Base-by-base conservation (phyloP, 345 rosid genomes). In the Salix udensis region DNA sequence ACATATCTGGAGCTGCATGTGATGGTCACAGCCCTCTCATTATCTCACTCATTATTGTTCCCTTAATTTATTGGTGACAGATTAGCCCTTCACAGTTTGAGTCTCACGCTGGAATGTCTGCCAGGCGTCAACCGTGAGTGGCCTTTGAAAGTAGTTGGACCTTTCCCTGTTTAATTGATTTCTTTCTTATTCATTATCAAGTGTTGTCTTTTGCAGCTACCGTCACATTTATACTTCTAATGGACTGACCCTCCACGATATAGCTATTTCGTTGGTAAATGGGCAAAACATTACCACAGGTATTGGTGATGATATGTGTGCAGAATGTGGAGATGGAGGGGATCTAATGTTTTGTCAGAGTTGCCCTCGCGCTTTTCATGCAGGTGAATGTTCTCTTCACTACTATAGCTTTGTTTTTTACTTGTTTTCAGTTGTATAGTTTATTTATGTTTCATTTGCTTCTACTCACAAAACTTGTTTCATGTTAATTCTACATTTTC, bases 81-180 rank as follows among this genome's bases (percentile, higher is more conserved):
- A 83, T 96, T 70, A 96, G 99, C 76, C 99, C 99, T 75, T 96
- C 99, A 2, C 99, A 96, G 77, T 96, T 96, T 81, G 99, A 96
- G 86, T 89, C 99, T 28, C 99, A 96, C 88, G 98, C 98, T 88
- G 99, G 99, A 85, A 94, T 93, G 99, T 92, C 99, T 80, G 97
- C 87, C 71, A 93, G 98, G 82, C 92, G 98, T 77, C 99, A 94
- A 87, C 99, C 99, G 99, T 96, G 77, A 93, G 99, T 88, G 68
- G 36, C 76, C 60, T 34, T 61, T 44, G 18, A 5, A 58, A 44
- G 69, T 79, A 18, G 40, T 73, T 13, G 40, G 76, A 37, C 61
- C 58, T 81, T 40, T 6, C 28, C 72, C 34, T 68, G 52, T 42
- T 71, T 40, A 61, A 70, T 71, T 44, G 36, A 16, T 65, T 34